Evolutionary conservation across 1,284 basidiomycete genomes (phyloP), one percentile per base, ranked within the genome.

Genomic region (Marasmius tenuissimus): DNA sequence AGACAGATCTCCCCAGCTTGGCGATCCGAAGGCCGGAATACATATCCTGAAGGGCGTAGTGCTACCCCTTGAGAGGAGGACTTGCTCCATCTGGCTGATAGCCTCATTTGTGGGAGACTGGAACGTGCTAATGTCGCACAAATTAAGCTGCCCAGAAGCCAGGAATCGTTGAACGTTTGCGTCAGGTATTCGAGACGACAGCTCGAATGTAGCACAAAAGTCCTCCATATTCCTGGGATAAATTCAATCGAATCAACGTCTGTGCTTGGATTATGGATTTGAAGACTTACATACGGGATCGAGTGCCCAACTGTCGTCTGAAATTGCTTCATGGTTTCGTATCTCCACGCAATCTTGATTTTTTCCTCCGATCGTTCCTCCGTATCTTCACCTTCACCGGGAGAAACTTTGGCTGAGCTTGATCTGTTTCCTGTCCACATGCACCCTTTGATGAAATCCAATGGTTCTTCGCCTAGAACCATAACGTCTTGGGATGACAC

Each of bases 321-420:
- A 74, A 97, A 97, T 75, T 85, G 89, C 76, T 90, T 93, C 92
- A 97, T 92, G 63, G 87, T 83, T 69, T 94, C 92, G 74, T 99
- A 99, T 70, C 97, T 83, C 93, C 97, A 99, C 42, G 97, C 97
- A 69, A 98, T 97, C 76, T 91, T 94, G 65, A 94, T 87, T 68
- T 82, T 84, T 40, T 75, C 76, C 59, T 75, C 71, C 61, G 64
- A 51, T 45, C 72, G 74, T 62, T 77, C 76, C 42, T 70, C 70
- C 9, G 70, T 70, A 35, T 83, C 83, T 59, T 79, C 78, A 49
- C 77, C 80, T 49, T 76, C 76, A 34, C 66, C 65, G 11, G 61
- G 64, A 42, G 64, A 64, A 48, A 54, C 53, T 22, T 59, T 51
- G 7, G 27, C 27, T 27, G 56, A 60, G 54, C 52, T 61, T 47